Conservation (phyloP, 371 early-diverging fungal genomes). For the Rhizopus stolonifer region DNA sequence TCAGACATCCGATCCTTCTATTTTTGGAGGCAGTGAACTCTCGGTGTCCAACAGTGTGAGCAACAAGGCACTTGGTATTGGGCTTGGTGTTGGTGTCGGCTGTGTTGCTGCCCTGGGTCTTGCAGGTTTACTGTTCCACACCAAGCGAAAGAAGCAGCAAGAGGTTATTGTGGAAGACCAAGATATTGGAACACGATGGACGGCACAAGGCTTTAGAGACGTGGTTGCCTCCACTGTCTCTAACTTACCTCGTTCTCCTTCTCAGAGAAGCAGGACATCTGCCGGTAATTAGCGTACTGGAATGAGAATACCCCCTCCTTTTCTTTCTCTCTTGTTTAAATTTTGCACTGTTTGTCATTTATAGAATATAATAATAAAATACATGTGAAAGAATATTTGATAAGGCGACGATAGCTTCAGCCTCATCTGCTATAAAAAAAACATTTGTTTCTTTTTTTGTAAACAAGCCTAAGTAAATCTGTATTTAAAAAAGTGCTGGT, state of each 20-base stretch:
- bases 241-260: conserved; percentile 38
- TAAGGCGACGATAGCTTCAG: no score
- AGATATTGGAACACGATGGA: conserved; percentile 32
- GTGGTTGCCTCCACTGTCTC: conserved; percentile 39
- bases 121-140: conserved; percentile 36
- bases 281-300: not conserved
- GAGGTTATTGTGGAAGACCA: not conserved
- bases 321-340: not conserved
- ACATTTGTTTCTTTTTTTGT: no score
- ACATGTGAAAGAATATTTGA: not conserved
- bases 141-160: conserved; percentile 19
- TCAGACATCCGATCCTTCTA: not conserved
- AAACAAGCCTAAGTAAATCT: no score
- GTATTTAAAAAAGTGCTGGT: no score
- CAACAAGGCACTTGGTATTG: conserved; percentile 42
- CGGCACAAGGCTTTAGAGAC: conserved; percentile 40
- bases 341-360: not conserved
- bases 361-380: conserved; percentile 1
- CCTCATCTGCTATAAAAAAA: no score
- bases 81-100: conserved; percentile 45
- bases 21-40: not conserved
- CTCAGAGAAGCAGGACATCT: conserved; percentile 28
- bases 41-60: conserved; percentile 12
- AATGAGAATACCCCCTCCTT: not conserved
- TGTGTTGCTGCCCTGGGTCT: conserved; percentile 45